Evolutionary conservation across 2,329 filamentous ascomycete genomes (phyloP).

Genomic region (Colletotrichum sansevieriae): DNA sequence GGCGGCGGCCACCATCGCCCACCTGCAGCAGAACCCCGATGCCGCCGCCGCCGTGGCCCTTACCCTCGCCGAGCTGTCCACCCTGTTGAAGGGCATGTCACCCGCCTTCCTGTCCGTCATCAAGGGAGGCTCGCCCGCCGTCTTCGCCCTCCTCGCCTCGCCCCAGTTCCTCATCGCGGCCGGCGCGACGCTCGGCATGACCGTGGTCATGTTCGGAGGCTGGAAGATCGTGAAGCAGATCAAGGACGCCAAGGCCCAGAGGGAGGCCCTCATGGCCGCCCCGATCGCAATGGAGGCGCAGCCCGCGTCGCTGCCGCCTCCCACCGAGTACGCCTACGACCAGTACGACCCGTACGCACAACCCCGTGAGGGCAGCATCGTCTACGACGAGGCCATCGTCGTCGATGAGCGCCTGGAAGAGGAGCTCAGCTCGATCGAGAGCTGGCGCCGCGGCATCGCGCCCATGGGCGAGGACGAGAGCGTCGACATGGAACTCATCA

Average conservation of each 20-base stretch:
- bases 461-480: constrained; percentile 60
- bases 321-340: constrained; percentile 35
- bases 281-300: constrained; percentile 49
- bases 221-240: constrained; percentile 98
- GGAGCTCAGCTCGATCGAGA: constrained; percentile 70
- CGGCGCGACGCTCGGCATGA: constrained; percentile 90
- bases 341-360: constrained; percentile 27
- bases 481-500: constrained; percentile 70
- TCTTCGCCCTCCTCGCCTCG: constrained; percentile 87
- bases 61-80: constrained; percentile 90
- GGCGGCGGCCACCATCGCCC: constrained; percentile 87
- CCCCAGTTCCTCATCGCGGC: constrained; percentile 96
- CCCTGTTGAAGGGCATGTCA: constrained; percentile 84
- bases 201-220: constrained; percentile 93
- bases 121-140: constrained; percentile 85
- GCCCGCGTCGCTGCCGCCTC: constrained; percentile 23
- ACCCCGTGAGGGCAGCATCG: constrained; percentile 45
- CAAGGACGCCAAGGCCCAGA: constrained; percentile 54
- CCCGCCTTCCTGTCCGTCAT: constrained; percentile 81
- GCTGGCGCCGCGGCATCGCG: constrained; percentile 69
- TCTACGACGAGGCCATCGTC: constrained; percentile 68
- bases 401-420: constrained; percentile 57
- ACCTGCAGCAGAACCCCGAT: constrained; percentile 75
- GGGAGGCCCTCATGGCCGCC: constrained; percentile 42
- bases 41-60: constrained; percentile 94